Percentiles rank a stretch among this genome's conserved stretches.
Evolutionary conservation across 2,329 filamentous ascomycete genomes (phyloP).

Genomic region (Ophiostoma sp.): DNA sequence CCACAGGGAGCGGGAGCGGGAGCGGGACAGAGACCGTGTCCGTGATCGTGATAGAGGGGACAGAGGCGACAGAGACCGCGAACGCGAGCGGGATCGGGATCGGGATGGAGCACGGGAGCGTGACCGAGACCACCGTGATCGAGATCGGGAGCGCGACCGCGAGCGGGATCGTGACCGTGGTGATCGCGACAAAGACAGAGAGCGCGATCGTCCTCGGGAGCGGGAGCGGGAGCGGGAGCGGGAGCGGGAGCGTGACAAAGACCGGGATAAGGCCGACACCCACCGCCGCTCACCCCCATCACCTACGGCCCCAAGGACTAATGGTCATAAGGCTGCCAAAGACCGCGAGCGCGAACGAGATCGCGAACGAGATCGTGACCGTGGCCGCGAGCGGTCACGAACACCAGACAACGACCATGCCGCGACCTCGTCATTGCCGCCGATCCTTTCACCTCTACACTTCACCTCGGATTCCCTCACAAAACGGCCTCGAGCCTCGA

Average conservation of each 20-base stretch:
- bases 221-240: slow-evolving; percentile 14
- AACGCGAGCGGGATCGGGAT: slow-evolving; percentile 15
- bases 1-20: not conserved
- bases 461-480: slow-evolving; percentile 33
- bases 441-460: slow-evolving; percentile 48
- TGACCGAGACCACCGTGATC: not conserved
- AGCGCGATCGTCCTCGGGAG: slow-evolving; percentile 12
- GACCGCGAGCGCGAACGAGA: slow-evolving; percentile 18
- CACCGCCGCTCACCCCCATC: slow-evolving; percentile 17
- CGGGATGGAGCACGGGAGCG: slow-evolving; percentile 7
- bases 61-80: slow-evolving; percentile 2
- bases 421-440: slow-evolving; percentile 43
- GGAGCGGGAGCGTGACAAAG: slow-evolving; percentile 16
- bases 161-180: slow-evolving; percentile 11
- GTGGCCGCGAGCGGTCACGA: slow-evolving; percentile 22
- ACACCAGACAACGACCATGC: slow-evolving; percentile 37
- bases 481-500: slow-evolving; percentile 22
- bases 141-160: not conserved
- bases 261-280: slow-evolving; percentile 1
- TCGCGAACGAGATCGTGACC: not conserved
- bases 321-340: slow-evolving; percentile 15
- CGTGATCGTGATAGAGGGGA: slow-evolving; percentile 11
- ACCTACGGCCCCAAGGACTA: slow-evolving; percentile 8
- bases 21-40: slow-evolving; percentile 8
- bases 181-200: slow-evolving; percentile 10